Percentiles rank a stretch among this genome's conserved stretches.
Conservation (phyloP, 805 yeast genomes). For the Candida dajiaensis region DNA sequence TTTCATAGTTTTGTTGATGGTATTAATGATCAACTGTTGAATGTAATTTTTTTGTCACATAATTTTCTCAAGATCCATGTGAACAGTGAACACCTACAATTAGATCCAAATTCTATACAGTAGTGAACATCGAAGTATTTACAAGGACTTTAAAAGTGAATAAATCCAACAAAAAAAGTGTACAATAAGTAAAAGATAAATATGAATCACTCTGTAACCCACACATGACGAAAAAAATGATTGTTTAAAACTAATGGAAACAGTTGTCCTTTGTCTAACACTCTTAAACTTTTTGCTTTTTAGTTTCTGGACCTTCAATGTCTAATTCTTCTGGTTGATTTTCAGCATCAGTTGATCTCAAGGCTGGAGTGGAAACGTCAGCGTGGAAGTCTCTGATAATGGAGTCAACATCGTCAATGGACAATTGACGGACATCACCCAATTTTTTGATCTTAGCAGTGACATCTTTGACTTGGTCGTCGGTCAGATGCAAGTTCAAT, state of each 20-base stretch:
- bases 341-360: constrained; percentile 23
- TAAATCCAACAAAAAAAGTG: not conserved
- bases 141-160: not conserved
- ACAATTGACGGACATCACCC: constrained; percentile 92
- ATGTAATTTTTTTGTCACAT: not conserved
- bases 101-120: no score
- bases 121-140: no score
- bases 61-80: not conserved
- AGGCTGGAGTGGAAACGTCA: constrained; percentile 52
- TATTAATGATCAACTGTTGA: no score
- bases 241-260: not conserved
- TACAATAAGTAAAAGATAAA: not conserved
- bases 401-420: constrained; percentile 95
- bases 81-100: no score
- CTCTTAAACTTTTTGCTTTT: constrained; percentile 23
- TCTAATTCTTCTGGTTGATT: constrained; percentile 17
- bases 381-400: constrained; percentile 92
- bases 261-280: not conserved
- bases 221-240: not conserved
- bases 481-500: constrained; percentile 81
- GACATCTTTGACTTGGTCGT: constrained; percentile 92
- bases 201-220: not conserved
- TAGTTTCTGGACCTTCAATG: constrained; percentile 25
- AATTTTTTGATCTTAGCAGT: constrained; percentile 87
- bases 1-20: not conserved